Evolutionary conservation across 23 red algal species (phyloP), one percentile per base, ranked within the genome.

Genomic region (Chondrus crispus): DNA sequence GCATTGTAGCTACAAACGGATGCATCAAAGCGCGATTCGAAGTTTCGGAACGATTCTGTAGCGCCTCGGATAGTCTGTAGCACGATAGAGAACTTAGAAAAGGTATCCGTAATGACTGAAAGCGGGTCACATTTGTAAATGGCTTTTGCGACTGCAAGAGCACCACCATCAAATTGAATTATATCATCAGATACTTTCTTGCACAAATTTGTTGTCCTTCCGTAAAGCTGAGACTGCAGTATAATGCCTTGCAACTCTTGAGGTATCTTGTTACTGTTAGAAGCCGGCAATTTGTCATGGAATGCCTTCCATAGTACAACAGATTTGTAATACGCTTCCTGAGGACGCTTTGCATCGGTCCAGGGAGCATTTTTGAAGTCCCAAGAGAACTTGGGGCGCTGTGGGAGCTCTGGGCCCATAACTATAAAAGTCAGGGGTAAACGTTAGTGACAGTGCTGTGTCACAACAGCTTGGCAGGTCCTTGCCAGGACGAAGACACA

Each of bases 31-130:
- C 78, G 47, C 9, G 51, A 45, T 32, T 82, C 45, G 24, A 82
- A 82, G 46, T 63, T 63, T 38, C 4, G 52, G 13, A 82, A 82
- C 26, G 78, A 82, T 24, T 82, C 78, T 9, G 52, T 82, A 10
- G 26, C 42, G 26, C 5, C 24, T 26, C 78, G 78, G 55, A 26
- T 52, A 82, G 48, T 58, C 9, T 35, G 4, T 47, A 62, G 35
- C 24, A 82, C 20, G 32, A n/a, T 38, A n/a, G 24, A 13, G 26
- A 82, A 82, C 55, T 7, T 60, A 55, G 52, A 26, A 62, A 82
- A 82, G n/a, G 78, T 45, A 52, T 82, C 78, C 52, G 78, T 36
- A 7, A 82, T 53, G 24, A 60, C 39, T 40, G 78, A 82, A 28
- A 62, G 78, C 26, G 78, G 32, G 55, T 60, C 47, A 18, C n/a